A percentile compares a stretch with the other conserved stretches of the same genome.
Evolutionary conservation across 2,329 filamentous ascomycete genomes (phyloP).

Genomic region (Talaromyces islandicus): DNA sequence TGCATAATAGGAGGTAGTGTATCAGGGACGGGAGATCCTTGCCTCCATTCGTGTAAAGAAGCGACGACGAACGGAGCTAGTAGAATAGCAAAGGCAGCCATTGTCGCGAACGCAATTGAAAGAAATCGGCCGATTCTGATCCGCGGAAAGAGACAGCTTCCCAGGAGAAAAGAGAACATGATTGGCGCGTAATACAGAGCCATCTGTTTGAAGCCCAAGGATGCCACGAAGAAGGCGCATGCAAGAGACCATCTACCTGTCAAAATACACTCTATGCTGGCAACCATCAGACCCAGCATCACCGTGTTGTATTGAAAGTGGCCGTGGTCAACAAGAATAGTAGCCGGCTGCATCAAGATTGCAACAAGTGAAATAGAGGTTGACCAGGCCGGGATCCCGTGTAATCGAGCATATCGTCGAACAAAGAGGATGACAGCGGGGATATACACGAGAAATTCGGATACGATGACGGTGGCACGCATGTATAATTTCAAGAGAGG

Average conservation of each 20-base stretch:
- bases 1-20: slow-evolving; percentile 58
- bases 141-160: slow-evolving; percentile 72
- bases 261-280: slow-evolving; percentile 81
- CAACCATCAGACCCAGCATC: slow-evolving; percentile 87
- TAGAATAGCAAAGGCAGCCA: slow-evolving; percentile 66
- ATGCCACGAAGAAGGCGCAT: slow-evolving; percentile 86
- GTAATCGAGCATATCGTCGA: slow-evolving; percentile 69
- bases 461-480: slow-evolving; percentile 84
- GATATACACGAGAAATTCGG: slow-evolving; percentile 84
- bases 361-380: slow-evolving; percentile 79
- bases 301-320: slow-evolving; percentile 99
- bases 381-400: slow-evolving; percentile 74
- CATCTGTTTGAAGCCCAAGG: slow-evolving; percentile 99
- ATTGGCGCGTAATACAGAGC: slow-evolving; percentile 92
- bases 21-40: slow-evolving; percentile 56
- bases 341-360: slow-evolving; percentile 84
- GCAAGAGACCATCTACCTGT: slow-evolving; percentile 82
- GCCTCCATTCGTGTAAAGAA: slow-evolving; percentile 61
- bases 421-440: slow-evolving; percentile 82
- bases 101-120: slow-evolving; percentile 67
- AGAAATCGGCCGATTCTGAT: slow-evolving; percentile 64
- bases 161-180: slow-evolving; percentile 86
- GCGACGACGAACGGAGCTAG: slow-evolving; percentile 70
- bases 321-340: slow-evolving; percentile 88
- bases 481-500: slow-evolving; percentile 85